These are phyloP conservation scores for Chaetomidium leptoderma DNA, from an alignment of 495 filamentous ascomycete species.

Conservation along the genomic window DNA sequence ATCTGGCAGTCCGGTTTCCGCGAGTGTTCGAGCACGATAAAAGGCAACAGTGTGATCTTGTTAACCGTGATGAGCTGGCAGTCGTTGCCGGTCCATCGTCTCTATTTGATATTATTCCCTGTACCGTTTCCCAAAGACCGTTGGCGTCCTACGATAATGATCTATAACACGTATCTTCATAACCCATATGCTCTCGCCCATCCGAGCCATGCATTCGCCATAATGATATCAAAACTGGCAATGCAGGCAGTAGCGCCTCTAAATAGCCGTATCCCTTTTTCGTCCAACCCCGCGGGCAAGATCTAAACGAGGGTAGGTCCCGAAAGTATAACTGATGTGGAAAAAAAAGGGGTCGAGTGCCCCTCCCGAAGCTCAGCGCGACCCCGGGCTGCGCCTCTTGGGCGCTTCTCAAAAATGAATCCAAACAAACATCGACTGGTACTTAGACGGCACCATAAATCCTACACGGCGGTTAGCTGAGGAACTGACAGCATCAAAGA, in stretches of 20 bases:
- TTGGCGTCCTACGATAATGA: constrained; percentile 8
- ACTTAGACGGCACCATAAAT: constrained; percentile 9
- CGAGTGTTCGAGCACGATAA: background rate
- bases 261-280: constrained; percentile 8
- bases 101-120: constrained; percentile 7
- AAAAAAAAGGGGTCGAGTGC: background rate
- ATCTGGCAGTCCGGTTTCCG: too few species aligned
- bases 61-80: background rate
- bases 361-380: background rate
- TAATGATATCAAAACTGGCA: background rate
- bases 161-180: constrained; percentile 9
- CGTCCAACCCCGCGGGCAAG: background rate
- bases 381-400: background rate
- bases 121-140: background rate
- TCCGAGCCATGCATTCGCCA: constrained; percentile 3
- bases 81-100: background rate
- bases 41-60: background rate
- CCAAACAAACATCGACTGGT: background rate
- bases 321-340: background rate
- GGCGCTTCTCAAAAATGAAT: constrained; percentile 4
- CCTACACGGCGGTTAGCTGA: background rate
- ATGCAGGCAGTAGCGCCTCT: constrained; percentile 10
- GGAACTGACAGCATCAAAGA: constrained; percentile 8
- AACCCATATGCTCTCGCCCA: constrained; percentile 8
- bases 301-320: background rate